These are phyloP conservation scores for Fusarium chuoi DNA, from an alignment of 2,329 filamentous ascomycete species.

Conservation along the genomic window DNA sequence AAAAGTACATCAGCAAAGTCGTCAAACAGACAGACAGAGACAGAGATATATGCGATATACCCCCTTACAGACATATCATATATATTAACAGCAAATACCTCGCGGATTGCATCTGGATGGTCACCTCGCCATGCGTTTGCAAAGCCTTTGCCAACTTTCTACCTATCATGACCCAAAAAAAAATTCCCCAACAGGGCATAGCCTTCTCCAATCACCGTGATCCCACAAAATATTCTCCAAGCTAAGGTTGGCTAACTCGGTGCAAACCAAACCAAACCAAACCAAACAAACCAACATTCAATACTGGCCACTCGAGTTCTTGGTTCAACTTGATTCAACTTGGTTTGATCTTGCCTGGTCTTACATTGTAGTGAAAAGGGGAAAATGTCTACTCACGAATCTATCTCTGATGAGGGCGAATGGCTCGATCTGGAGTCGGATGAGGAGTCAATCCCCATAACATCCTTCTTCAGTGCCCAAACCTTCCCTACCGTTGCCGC, in stretches of 20 bases:
- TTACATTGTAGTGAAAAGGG: constrained; percentile 8
- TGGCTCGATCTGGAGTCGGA: constrained; percentile 70
- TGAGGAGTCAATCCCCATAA: constrained; percentile 68
- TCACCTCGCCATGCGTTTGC: neutral
- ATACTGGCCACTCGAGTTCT: constrained; percentile 9
- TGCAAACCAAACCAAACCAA: neutral
- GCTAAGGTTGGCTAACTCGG: neutral
- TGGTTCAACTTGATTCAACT: neutral
- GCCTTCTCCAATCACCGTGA: constrained; percentile 51
- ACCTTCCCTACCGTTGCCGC: constrained; percentile 71
- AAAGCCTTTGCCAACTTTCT: neutral
- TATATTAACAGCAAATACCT: constrained; percentile 42
- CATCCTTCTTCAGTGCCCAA: constrained; percentile 75
- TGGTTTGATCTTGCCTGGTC: constrained; percentile 49
- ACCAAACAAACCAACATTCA: neutral
- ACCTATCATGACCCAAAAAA: constrained; percentile 33
- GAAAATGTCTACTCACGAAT: constrained; percentile 44
- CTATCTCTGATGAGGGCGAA: constrained; percentile 56
- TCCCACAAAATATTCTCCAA: constrained; percentile 43
- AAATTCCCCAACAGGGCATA: constrained; percentile 43
- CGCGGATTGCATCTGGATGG: constrained; percentile 43
- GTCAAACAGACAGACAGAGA: neutral
- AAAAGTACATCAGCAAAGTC: neutral
- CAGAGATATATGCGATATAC: constrained; percentile 34
- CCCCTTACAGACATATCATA: constrained; percentile 47